phyloP scores from a whole-genome alignment of 2,329 filamentous ascomycete species.

The Claviceps sp. region DNA sequence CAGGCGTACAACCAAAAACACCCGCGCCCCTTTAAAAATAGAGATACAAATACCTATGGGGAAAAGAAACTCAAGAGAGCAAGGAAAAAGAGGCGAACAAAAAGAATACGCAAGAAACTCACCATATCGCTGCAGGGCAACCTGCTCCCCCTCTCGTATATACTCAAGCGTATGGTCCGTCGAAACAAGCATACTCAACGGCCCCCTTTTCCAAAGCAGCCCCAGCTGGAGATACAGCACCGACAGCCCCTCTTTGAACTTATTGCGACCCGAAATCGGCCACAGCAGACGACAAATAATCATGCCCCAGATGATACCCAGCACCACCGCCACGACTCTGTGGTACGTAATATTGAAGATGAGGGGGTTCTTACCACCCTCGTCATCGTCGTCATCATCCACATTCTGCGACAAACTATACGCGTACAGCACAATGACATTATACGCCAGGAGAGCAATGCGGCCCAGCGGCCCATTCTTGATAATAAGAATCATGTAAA shows the following conservation, averaged over 20 bases:
- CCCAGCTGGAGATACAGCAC: conserved; percentile 92
- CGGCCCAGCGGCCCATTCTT: conserved; percentile 82
- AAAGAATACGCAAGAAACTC: conserved; percentile 6
- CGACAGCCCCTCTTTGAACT: conserved; percentile 79
- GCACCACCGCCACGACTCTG: conserved; percentile 72
- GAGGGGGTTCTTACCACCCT: conserved; percentile 69
- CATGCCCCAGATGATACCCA: conserved; percentile 84
- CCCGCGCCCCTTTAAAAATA: neutral
- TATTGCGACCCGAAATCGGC: conserved; percentile 81
- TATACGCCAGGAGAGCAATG: conserved; percentile 92
- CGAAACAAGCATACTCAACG: conserved; percentile 59
- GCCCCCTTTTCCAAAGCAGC: conserved; percentile 90
- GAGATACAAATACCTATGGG: neutral
- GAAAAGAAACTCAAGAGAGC: neutral
- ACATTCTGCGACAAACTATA: conserved; percentile 78
- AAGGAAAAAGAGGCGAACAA: neutral
- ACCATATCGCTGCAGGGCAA: conserved; percentile 69
- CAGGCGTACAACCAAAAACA: too few species aligned
- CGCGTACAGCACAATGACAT: conserved; percentile 84
- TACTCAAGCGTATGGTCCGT: conserved; percentile 50
- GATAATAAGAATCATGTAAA: conserved; percentile 76
- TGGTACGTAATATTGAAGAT: conserved; percentile 84
- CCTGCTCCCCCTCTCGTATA: conserved; percentile 79
- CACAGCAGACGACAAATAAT: conserved; percentile 81
- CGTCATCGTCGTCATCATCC: conserved; percentile 72